phyloP scores from a whole-genome alignment of 495 filamentous ascomycete genomes.

The Xeromyces bisporus region DNA sequence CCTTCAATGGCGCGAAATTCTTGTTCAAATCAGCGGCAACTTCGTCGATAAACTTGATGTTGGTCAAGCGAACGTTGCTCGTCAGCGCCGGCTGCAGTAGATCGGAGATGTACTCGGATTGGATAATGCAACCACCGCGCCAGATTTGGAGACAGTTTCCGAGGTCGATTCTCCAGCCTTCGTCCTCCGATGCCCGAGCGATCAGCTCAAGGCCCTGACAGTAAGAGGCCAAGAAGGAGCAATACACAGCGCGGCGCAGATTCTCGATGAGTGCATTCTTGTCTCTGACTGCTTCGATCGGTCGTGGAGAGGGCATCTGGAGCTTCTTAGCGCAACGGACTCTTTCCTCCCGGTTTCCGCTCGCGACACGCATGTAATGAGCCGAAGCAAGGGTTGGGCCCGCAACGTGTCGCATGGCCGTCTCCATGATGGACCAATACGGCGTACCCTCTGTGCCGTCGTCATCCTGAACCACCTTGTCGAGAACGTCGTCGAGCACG shows the following conservation, averaged over 20 bases:
- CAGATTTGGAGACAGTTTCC: conserved; percentile 47
- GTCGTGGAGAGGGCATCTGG: conserved; percentile 24
- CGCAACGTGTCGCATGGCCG: conserved; percentile 43
- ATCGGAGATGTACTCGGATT: conserved; percentile 47
- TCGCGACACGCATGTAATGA: conserved; percentile 50
- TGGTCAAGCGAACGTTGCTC: conserved; percentile 12
- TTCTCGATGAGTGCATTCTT: conserved; percentile 38
- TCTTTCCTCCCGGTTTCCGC: conserved; percentile 41
- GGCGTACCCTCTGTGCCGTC: conserved; percentile 54
- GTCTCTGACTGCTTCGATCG: conserved; percentile 23
- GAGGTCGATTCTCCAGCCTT: conserved; percentile 48
- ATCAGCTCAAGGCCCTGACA: conserved; percentile 54
- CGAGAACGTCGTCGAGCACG: conserved; percentile 48
- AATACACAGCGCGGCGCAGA: conserved; percentile 43
- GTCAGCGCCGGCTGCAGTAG: conserved; percentile 33
- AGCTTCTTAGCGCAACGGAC: conserved; percentile 27
- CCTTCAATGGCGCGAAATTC: conserved; percentile 35
- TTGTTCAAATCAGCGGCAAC: conserved; percentile 38
- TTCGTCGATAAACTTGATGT: conserved; percentile 29
- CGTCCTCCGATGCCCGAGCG: conserved; percentile 37
- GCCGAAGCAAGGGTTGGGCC: conserved; percentile 46
- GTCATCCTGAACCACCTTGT: conserved; percentile 63
- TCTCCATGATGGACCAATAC: conserved; percentile 46
- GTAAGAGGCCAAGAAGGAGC: conserved; percentile 44
- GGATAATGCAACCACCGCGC: conserved; percentile 60